Conservation (phyloP, 73 alveolate species). For the Paramecium biaurelia region DNA sequence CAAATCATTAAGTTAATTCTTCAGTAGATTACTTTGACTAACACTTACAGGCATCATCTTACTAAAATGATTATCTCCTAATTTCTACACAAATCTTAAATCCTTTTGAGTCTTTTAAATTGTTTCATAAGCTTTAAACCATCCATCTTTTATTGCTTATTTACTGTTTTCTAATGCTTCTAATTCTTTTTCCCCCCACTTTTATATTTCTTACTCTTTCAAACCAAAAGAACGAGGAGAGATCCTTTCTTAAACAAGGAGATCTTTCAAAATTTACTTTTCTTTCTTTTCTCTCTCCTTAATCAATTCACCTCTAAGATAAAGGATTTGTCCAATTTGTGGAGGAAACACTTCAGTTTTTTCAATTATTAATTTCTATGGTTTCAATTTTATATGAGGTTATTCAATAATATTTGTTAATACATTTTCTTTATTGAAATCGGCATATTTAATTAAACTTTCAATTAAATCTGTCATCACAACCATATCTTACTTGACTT, state of each 20-base stretch:
- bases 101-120: slow-evolving; percentile 45
- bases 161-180: neutral
- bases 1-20: neutral
- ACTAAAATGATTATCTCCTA: slow-evolving; percentile 25
- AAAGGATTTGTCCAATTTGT: neutral
- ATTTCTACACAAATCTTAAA: neutral
- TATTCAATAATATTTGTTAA: neutral
- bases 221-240: slow-evolving; percentile 45
- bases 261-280: neutral
- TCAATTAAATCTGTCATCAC: neutral
- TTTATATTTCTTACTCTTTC: neutral
- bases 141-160: slow-evolving; percentile 1
- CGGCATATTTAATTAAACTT: neutral
- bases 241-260: neutral
- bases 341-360: slow-evolving; percentile 14
- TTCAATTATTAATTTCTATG: neutral
- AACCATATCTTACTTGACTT: neutral
- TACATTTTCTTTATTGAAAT: slow-evolving; percentile 32
- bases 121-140: slow-evolving; percentile 52
- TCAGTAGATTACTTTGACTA: slow-evolving; percentile 38
- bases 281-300: slow-evolving; percentile 36
- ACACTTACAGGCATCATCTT: slow-evolving; percentile 41
- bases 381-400: neutral
- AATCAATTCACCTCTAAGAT: slow-evolving; percentile 1
- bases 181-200: slow-evolving; percentile 11